phyloP scores from a whole-genome alignment of 2,329 filamentous ascomycete genomes.

The Fonsecaea erecta region DNA sequence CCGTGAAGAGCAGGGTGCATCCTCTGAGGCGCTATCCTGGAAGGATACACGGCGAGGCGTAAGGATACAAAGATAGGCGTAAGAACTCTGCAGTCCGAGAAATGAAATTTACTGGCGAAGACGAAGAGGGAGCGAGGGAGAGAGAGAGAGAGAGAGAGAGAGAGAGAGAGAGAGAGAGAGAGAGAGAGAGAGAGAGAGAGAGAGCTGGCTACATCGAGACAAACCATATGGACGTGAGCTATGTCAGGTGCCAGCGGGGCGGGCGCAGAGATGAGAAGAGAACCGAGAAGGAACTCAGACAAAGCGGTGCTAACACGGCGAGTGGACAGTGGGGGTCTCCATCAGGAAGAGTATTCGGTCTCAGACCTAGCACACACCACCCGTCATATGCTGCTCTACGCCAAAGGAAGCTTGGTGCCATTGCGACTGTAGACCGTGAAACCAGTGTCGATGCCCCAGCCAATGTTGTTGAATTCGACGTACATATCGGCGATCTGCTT shows the following conservation, averaged over 20 bases:
- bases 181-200: no score
- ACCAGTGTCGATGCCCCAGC: slow-evolving; percentile 31
- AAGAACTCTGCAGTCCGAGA: background rate
- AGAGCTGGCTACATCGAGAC: background rate
- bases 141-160: no score
- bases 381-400: background rate
- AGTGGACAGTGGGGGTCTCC: background rate
- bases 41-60: background rate
- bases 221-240: background rate
- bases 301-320: background rate
- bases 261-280: background rate
- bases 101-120: no score
- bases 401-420: slow-evolving; percentile 26
- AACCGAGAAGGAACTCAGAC: background rate
- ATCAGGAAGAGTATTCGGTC: background rate
- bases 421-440: slow-evolving; percentile 21
- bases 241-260: background rate
- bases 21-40: background rate
- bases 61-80: background rate
- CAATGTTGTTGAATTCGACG: slow-evolving; percentile 32
- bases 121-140: no score
- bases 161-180: no score
- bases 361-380: background rate
- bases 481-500: slow-evolving; percentile 26
- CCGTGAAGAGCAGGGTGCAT: background rate